These are phyloP conservation scores for Lactarius pseudohatsudake DNA, from an alignment of 768 basidiomycete species.

Conservation along the genomic window DNA sequence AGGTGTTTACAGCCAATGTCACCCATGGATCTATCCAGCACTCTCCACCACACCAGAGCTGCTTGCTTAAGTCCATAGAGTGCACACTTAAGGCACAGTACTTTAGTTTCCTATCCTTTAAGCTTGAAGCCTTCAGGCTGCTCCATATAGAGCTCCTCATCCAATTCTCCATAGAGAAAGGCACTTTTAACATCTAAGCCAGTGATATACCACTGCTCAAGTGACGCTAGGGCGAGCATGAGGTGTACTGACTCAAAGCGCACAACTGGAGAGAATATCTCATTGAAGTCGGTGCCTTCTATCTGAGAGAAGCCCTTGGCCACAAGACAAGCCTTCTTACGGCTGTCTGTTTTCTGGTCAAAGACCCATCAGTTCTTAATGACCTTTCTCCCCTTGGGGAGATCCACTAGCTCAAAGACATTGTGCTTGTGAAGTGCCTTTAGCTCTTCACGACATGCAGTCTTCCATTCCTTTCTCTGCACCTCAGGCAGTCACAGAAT, in stretches of 20 bases:
- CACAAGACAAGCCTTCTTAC: conserved; percentile 40
- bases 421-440: not conserved
- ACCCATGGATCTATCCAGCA: too few species aligned
- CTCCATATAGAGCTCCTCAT: too few species aligned
- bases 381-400: conserved; percentile 23
- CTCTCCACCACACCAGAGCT: too few species aligned
- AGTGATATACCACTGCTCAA: not conserved
- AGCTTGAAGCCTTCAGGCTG: too few species aligned
- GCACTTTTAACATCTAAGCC: not conserved
- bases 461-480: not conserved
- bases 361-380: conserved; percentile 34
- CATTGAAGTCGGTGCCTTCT: conserved; percentile 39
- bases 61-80: too few species aligned
- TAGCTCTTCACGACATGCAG: not conserved
- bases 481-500: not conserved
- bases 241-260: conserved; percentile 30
- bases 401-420: not conserved
- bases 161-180: too few species aligned
- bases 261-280: conserved; percentile 38
- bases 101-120: too few species aligned
- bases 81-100: too few species aligned
- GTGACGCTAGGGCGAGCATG: not conserved
- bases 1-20: too few species aligned
- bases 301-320: conserved; percentile 43
- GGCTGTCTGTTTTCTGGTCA: conserved; percentile 30